Evolutionary conservation across 805 yeast species (phyloP), one percentile per base, ranked within the genome.

Genomic region (Teunomyces panamensis): DNA sequence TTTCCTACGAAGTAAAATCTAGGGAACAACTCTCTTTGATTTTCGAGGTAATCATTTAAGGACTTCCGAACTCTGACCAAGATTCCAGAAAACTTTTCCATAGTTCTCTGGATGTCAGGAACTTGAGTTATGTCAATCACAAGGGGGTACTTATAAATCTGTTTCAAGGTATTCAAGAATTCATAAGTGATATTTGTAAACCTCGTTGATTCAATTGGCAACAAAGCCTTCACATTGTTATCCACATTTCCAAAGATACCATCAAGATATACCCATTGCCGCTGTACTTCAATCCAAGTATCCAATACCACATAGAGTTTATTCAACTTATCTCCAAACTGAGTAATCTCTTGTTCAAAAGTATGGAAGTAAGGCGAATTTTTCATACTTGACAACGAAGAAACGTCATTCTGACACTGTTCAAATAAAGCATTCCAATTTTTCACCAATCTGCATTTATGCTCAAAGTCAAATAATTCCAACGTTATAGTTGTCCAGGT

Each of bases 1-100:
- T 92, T 92, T 5, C 97, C 97, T 26, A 92, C 68, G 59, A 92
- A 91, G 57, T 85, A 90, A 47, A 90, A 84, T 42, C 97, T 74
- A 0, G 96, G 91, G 56, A 86, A 92, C 1, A 74, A 49, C 36
- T 78, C 84, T 52, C 98, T 70, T 60, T 91, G 96, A 33, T 77
- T 78, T 55, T 91, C 97, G 29, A 92, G 69, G 60, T 83, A 92
- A 7, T 88, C 92, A 9, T 83, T 74, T 10, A 92, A 70, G 0
- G 96, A 84, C 45, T 75, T 78, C 39, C 83, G 76, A 1, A 89
- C 78, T 52, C 75, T 80, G 4, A 54, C 56, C 28, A 91, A 68
- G n/a, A 84, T 74, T 0, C 82, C 87, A 3, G 74, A 58, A 2
- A 81, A 57, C 37, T 82, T 76, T 5, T 71, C 71, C 60, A 91